These are phyloP conservation scores for Friedmanniomyces simplex DNA, from an alignment of 495 filamentous ascomycete species.

Conservation along the genomic window DNA sequence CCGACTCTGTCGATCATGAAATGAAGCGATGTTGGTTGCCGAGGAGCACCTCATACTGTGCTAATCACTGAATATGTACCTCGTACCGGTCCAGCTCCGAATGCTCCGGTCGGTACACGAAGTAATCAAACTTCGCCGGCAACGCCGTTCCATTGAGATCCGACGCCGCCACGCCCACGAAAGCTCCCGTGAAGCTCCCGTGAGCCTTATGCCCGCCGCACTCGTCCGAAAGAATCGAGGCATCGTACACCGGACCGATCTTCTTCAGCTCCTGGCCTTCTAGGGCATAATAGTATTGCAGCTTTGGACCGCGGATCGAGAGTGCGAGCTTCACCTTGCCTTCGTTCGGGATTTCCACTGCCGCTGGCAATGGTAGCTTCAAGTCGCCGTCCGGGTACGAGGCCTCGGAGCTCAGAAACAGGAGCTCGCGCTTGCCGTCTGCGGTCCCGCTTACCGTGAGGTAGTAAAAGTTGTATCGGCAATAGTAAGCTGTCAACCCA, in stretches of 20 bases:
- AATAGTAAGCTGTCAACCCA: background rate
- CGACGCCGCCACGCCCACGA: slow-evolving; percentile 3
- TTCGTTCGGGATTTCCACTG: background rate
- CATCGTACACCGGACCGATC: slow-evolving; percentile 6
- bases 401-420: background rate
- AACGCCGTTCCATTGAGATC: background rate
- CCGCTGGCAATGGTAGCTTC: background rate
- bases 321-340: slow-evolving; percentile 4
- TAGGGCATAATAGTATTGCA: slow-evolving; percentile 2
- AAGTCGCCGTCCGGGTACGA: background rate
- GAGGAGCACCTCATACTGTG: no score
- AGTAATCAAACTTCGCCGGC: slow-evolving; percentile 5
- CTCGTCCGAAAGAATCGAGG: slow-evolving; percentile 1
- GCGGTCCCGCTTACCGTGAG: background rate
- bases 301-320: background rate
- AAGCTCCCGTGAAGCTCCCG: slow-evolving; percentile 1
- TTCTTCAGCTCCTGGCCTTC: background rate
- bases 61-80: background rate
- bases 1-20: no score
- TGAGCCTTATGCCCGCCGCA: slow-evolving; percentile 1
- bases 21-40: no score
- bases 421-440: slow-evolving; percentile 3
- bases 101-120: background rate
- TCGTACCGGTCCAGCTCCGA: background rate
- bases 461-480: slow-evolving; percentile 1